phyloP scores from a whole-genome alignment of 1,284 basidiomycete species.

The Agroathelia rolfsii region DNA sequence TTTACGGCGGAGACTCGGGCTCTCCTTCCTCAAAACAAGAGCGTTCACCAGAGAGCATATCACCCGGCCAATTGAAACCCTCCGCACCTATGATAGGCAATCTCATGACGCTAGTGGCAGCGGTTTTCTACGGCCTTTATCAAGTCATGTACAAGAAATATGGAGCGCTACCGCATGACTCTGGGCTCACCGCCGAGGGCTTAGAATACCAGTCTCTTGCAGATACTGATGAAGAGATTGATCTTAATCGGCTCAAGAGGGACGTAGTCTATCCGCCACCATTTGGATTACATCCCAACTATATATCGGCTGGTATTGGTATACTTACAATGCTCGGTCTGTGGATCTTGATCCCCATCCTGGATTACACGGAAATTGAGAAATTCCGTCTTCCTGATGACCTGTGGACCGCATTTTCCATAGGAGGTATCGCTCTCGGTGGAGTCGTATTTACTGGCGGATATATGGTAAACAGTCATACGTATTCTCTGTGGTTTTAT shows the following conservation, averaged over 20 bases:
- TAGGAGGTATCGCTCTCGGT: conserved; percentile 52
- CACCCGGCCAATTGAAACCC: too few species aligned
- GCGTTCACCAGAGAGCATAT: conserved; percentile 12
- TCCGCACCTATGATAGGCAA: conserved; percentile 63
- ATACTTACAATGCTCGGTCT: conserved; percentile 51
- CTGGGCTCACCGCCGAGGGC: conserved; percentile 32
- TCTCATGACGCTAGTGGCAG: conserved; percentile 59
- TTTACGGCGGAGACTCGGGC: conserved; percentile 78
- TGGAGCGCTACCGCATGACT: conserved; percentile 52
- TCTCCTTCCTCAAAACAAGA: conserved; percentile 21
- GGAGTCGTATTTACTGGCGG: conserved; percentile 70
- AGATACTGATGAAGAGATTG: conserved; percentile 19
- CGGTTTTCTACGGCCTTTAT: conserved; percentile 62
- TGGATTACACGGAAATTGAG: conserved; percentile 52
- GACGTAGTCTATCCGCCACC: conserved; percentile 46
- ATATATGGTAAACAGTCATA: conserved; percentile 48
- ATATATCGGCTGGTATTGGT: conserved; percentile 62
- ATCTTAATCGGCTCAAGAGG: conserved; percentile 11
- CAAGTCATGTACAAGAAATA: conserved; percentile 78
- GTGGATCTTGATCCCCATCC: conserved; percentile 65
- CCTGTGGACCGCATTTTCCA: conserved; percentile 30
- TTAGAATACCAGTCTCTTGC: conserved; percentile 38
- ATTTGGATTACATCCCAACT: conserved; percentile 71
- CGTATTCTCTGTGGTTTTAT: conserved; percentile 5
- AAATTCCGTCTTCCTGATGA: conserved; percentile 49